A percentile compares a stretch with the other conserved stretches of the same genome.
These are phyloP conservation scores for Zymoseptoria pseudotritici DNA, from an alignment of 2,329 filamentous ascomycete genomes.

Conservation along the genomic window DNA sequence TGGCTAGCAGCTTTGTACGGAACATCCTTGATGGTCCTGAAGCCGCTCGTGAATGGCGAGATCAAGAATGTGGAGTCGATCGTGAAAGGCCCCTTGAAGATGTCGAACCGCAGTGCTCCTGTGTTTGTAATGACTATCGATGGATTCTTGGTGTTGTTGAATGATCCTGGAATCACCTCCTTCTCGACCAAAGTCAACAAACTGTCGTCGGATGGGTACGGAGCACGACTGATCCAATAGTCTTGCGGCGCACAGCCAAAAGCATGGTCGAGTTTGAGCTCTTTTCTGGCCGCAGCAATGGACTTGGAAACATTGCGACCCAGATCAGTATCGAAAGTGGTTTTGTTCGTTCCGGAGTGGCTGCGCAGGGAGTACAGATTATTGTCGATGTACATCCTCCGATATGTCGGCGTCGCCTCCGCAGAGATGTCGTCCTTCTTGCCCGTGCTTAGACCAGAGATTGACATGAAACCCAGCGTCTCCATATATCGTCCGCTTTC, in stretches of 20 bases:
- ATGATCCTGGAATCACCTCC: constrained; percentile 59
- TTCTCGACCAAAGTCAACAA: constrained; percentile 76
- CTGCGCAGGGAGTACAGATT: constrained; percentile 79
- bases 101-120: constrained; percentile 87
- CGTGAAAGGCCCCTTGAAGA: constrained; percentile 88
- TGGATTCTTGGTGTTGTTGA: constrained; percentile 40
- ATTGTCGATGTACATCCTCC: constrained; percentile 84
- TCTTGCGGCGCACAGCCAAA: constrained; percentile 78
- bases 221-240: constrained; percentile 73
- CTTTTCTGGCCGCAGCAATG: constrained; percentile 63
- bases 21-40: constrained; percentile 71
- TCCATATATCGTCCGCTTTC: constrained; percentile 91
- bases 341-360: constrained; percentile 65
- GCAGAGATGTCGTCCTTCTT: constrained; percentile 25
- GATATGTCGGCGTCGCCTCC: constrained; percentile 51
- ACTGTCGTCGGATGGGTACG: constrained; percentile 65
- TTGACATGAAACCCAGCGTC: constrained; percentile 88
- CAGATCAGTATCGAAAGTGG: constrained; percentile 67
- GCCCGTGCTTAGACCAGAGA: constrained; percentile 55
- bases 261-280: constrained; percentile 61
- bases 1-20: constrained; percentile 67
- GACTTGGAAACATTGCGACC: constrained; percentile 63
- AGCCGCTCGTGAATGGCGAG: constrained; percentile 76
- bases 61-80: constrained; percentile 78
- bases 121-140: constrained; percentile 77